Base-by-base conservation (phyloP, 2,329 filamentous ascomycete genomes). In the Aspergillus tamarii region DNA sequence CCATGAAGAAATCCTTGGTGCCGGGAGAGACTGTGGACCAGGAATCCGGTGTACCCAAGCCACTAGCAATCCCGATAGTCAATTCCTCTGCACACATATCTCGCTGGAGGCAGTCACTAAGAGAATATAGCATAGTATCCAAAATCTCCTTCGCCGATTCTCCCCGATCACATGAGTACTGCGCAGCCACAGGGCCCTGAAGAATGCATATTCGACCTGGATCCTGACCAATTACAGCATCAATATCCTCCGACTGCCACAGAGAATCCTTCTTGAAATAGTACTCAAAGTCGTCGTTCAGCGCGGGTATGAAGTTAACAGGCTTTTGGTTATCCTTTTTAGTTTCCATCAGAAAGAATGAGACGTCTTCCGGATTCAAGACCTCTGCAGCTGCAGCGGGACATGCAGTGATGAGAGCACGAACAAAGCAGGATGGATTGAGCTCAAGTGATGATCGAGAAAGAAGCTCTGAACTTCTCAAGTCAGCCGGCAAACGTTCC, bases 211-310 rank as follows among this genome's bases (percentile, higher is more conserved):
- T 96, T 74, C 94, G 88, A 65, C 92, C 93, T 64, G 97, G 94
- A 76, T 98, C 94, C 80, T 97, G 93, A 70, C 85, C 94, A 65
- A 96, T 92, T 56, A 98, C 93, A 57, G 94, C 94, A 72, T 94
- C 93, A 10, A 98, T 84, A 73, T 97, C 94, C 80, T 98, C 94
- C 0, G 94, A 97, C 81, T 98, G 94, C 94, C 94, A 98, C 14
- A 98, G 85, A 0, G 94, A 97, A 77, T 98, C 94, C 83, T 98
- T 98, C 87, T 98, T 98, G 89, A 98, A 98, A 83, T 92, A 98
- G 80, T 94, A 96, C 76, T 98, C 94, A 70, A 98, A 98, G 75
- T 94, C 95, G 65, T 95, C 92, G 71, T 98, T 94, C 11, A 98
- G 85, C 23, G 90, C 85, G 3, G 94, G 94, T 28, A 98, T 92